Base-by-base conservation (phyloP, 1,284 basidiomycete genomes). In the Malassezia sympodialis region DNA sequence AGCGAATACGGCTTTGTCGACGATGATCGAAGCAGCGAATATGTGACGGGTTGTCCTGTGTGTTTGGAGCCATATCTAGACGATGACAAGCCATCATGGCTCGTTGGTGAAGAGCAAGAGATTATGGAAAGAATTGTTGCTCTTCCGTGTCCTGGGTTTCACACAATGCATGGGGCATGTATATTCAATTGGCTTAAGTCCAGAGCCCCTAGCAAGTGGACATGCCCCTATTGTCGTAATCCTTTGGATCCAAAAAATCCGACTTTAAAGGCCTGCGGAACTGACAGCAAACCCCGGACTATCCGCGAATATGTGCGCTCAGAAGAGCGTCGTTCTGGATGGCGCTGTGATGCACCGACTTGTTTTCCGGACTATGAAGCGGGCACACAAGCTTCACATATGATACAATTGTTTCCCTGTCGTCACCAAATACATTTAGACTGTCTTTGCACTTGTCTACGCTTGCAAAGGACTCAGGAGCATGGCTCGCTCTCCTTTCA, bases 181-280 rank as follows among this genome's bases (percentile, higher is more conserved):
- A 35, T 73, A 30, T 53, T 52, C 14, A 62, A 62, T 4, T 73
- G 72, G 72, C 59, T 73, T n/a, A 58, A 54, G 1, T 62, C 59
- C 21, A 55, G 56, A 5, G 56, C 64, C 3, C 70, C 70, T 1
- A 59, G 54, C 26, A 59, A 69, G 28, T 73, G 72, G 72, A 63
- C 62, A 0, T 73, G 72, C 40, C 72, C 72, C 8, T 69, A 68
- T 21, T 73, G 72, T 48, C 61, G 72, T 12, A 58, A 56, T 0
- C 48, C 51, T 24, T 56, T 73, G 21, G n/a, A 15, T 10, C 34
- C 27, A 40, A 23, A 17, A 8, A n/a, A 21, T 12, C 44, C 44
- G 1, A 45, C 21, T 1, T 1, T 31, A 23, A 12, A 15, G 31
- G 19, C 2, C 19, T 11, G 27, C n/a, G 2, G 12, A 1, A 12